Base-by-base conservation (phyloP, 2,329 filamentous ascomycete genomes). In the Elsinoe perseae region DNA sequence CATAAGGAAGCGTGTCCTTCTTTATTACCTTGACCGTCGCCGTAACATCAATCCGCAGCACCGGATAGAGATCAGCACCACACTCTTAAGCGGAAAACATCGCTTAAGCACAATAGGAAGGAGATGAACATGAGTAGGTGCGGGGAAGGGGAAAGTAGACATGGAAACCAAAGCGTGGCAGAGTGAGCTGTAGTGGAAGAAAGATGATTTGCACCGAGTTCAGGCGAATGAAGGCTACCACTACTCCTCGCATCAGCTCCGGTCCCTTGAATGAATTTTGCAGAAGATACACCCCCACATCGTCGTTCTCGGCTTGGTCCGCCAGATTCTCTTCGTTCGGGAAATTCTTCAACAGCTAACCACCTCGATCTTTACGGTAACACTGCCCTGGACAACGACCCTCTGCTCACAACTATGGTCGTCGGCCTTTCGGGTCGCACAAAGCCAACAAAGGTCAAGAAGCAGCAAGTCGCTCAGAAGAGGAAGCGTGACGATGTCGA, bases 391-490 rank as follows among this genome's bases (percentile, higher is more conserved):
- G 4, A 38, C 14, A 4, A 38, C 34, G 2, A 9, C 18, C 34
- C 7, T 21, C 20, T 16, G 18, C 9, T 9, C 20, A 10, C 40
- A 44, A 38, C n/a, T 20, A 56, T 56, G 53, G 38, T 42, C 10
- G 18, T 27, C 16, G 53, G 53, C 38, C 40, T 56, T 2, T 56
- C 69, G 57, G 73, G 69, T 58, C 75, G 65, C 62, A 76, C 63
- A 64, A 69, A 60, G 64, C 73, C 63, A 71, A 82, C 66, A 70
- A 84, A 64, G 78, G 81, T 63, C 74, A 82, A 66, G 76, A 82
- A 66, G 74, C 80, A 68, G 75, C 78, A 56, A 67, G 74, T 54
- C 42, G 57, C 69, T 44, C 73, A 75, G 59, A 81, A 81, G 65
- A 72, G 79, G 53, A 82, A 82, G 68, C 74, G 80, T 56, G 74